Conservation (phyloP, 805 yeast species). For the Lipomyces anomalus region DNA sequence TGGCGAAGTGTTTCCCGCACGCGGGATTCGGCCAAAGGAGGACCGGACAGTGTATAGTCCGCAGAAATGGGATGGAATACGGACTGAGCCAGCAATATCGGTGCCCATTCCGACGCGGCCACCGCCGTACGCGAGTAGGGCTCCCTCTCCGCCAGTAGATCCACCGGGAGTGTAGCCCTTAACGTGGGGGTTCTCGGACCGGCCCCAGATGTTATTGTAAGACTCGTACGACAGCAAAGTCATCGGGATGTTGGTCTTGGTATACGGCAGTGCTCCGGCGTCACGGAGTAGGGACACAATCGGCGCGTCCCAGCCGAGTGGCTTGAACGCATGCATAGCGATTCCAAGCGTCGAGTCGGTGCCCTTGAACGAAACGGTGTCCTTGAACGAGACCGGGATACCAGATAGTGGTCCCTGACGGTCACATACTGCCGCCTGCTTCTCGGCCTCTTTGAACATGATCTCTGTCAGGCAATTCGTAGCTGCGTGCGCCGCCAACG, state of each 20-base stretch:
- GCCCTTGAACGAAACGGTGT: conserved; percentile 47
- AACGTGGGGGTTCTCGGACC: conserved; percentile 43
- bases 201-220: conserved; percentile 41
- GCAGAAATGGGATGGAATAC: conserved; percentile 50
- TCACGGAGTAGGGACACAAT: conserved; percentile 41
- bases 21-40: conserved; percentile 47
- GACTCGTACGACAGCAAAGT: conserved; percentile 41
- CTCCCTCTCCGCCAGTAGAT: conserved; percentile 53
- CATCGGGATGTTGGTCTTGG: conserved; percentile 53
- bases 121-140: conserved; percentile 42
- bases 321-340: conserved; percentile 39
- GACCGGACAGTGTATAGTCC: conserved; percentile 49
- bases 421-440: conserved; percentile 49
- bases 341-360: conserved; percentile 49
- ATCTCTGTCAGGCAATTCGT: conserved; percentile 57
- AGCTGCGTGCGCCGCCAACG: conserved; percentile 54
- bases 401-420: conserved; percentile 53
- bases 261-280: conserved; percentile 49
- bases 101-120: conserved; percentile 50
- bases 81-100: conserved; percentile 55
- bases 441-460: conserved; percentile 59
- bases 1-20: conserved; percentile 36
- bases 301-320: conserved; percentile 38
- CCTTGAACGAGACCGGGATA: conserved; percentile 57
- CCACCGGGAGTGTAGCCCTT: conserved; percentile 46